Conservation (phyloP, 306 rosid genomes). For the Crataegus laevigata region DNA sequence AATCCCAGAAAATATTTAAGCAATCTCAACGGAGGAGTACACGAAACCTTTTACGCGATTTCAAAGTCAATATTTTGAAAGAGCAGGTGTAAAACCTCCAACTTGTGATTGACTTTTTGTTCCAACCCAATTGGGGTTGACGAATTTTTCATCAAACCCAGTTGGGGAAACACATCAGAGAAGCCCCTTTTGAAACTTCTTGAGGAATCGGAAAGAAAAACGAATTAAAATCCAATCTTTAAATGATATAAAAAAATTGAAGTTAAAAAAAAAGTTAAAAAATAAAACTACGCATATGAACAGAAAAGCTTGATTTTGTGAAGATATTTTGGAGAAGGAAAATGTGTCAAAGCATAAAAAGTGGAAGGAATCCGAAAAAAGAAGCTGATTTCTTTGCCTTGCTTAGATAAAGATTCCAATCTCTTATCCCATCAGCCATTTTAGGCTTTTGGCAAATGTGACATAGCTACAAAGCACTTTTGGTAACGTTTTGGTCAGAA, state of each 20-base stretch:
- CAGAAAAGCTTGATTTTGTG: neutral
- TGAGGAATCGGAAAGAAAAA: constrained; percentile 7
- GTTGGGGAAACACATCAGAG: constrained; percentile 11
- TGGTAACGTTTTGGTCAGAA: too few species aligned
- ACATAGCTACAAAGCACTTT: neutral
- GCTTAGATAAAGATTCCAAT: constrained; percentile 14
- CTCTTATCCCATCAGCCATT: neutral
- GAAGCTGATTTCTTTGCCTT: neutral
- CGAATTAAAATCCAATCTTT: neutral
- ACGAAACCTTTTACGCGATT: constrained; percentile 32
- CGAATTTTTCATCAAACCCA: constrained; percentile 39
- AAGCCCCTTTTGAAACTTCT: constrained; percentile 9
- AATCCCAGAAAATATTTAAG: neutral
- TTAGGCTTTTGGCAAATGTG: neutral
- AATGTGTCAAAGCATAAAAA: constrained; percentile 1
- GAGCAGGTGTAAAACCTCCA: neutral
- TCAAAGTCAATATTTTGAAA: constrained; percentile 53
- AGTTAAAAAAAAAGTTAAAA: neutral
- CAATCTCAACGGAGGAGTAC: neutral
- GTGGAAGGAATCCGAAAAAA: neutral
- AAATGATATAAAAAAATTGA: neutral
- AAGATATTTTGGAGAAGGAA: neutral
- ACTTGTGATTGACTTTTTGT: neutral
- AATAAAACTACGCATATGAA: neutral
- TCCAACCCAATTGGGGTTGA: constrained; percentile 36